These are phyloP conservation scores for Mucor plumbeus DNA, from an alignment of 371 early-diverging fungal species.

Conservation along the genomic window DNA sequence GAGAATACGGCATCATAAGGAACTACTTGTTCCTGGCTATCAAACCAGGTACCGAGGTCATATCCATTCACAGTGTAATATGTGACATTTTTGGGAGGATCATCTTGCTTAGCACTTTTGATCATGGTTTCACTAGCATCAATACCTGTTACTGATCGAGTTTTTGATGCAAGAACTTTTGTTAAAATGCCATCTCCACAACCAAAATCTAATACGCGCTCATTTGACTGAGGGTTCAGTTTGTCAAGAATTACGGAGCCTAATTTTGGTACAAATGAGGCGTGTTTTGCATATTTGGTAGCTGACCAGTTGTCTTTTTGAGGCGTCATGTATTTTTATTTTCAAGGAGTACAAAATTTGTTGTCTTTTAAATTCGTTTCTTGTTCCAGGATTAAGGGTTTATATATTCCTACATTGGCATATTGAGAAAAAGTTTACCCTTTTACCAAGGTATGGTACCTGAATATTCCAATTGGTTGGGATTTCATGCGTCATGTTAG, in stretches of 20 bases:
- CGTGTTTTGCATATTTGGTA: constrained; percentile 54
- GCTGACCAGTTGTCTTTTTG: constrained; percentile 56
- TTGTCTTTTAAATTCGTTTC: not conserved
- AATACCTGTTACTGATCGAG: constrained; percentile 61
- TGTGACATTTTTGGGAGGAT: constrained; percentile 28
- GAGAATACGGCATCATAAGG: constrained; percentile 68
- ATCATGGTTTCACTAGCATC: constrained; percentile 72
- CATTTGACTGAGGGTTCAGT: constrained; percentile 53
- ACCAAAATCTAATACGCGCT: constrained; percentile 71
- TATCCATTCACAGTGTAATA: constrained; percentile 62
- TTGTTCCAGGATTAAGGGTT: not conserved
- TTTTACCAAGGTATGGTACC: not conserved
- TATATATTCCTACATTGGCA: not conserved
- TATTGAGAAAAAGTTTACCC: not conserved
- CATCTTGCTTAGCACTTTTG: constrained; percentile 41
- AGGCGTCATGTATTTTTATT: constrained; percentile 6
- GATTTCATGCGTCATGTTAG: not conserved
- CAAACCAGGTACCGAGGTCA: constrained; percentile 51
- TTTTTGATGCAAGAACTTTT: constrained; percentile 45
- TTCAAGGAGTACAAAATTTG: not conserved
- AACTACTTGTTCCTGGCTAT: constrained; percentile 25
- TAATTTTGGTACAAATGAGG: constrained; percentile 64
- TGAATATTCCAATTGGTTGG: not conserved
- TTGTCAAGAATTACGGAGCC: constrained; percentile 55
- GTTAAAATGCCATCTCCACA: constrained; percentile 78